Percentiles rank a stretch among this genome's conserved stretches.
Evolutionary conservation across 164 flowering plant species (phyloP).

Genomic region (Amborella trichopoda): DNA sequence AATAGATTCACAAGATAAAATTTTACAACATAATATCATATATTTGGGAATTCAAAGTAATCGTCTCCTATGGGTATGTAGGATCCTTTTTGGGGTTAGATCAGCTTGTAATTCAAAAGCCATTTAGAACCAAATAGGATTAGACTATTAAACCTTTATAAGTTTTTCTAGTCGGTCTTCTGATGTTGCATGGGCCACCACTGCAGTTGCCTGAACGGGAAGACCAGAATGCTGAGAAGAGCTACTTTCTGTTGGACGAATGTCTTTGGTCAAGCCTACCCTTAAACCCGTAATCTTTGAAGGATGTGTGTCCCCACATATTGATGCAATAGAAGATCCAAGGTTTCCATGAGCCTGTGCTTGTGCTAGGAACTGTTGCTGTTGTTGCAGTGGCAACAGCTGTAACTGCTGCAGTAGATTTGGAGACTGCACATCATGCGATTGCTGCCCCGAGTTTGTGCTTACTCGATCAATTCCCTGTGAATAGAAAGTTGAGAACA

Average conservation of each 20-base stretch:
- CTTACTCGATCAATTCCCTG: constrained; percentile 73
- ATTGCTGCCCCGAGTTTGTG: constrained; percentile 48
- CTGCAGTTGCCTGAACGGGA: constrained; percentile 69
- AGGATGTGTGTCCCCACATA: constrained; percentile 50
- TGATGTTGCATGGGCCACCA: constrained; percentile 37
- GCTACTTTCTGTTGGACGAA: constrained; percentile 58
- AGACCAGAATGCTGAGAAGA: no score
- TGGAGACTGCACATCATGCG: constrained; percentile 54
- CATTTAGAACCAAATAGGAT: no score
- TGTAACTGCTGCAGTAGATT: constrained; percentile 67
- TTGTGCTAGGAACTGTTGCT: constrained; percentile 62
- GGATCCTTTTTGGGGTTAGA: no score
- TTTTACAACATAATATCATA: no score
- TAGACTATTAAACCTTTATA: constrained; percentile 27
- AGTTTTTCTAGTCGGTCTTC: constrained; percentile 22
- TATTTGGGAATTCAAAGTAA: no score
- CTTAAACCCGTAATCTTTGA: constrained; percentile 48
- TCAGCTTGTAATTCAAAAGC: no score
- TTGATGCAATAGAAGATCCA: constrained; percentile 46
- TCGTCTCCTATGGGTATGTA: no score
- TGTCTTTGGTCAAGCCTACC: constrained; percentile 56
- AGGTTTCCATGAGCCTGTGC: constrained; percentile 68
- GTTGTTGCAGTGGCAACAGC: constrained; percentile 52
- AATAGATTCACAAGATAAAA: no score
- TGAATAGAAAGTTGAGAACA: neutral